phyloP scores from a whole-genome alignment of 768 basidiomycete genomes.

The Austroboletus eburneus region DNA sequence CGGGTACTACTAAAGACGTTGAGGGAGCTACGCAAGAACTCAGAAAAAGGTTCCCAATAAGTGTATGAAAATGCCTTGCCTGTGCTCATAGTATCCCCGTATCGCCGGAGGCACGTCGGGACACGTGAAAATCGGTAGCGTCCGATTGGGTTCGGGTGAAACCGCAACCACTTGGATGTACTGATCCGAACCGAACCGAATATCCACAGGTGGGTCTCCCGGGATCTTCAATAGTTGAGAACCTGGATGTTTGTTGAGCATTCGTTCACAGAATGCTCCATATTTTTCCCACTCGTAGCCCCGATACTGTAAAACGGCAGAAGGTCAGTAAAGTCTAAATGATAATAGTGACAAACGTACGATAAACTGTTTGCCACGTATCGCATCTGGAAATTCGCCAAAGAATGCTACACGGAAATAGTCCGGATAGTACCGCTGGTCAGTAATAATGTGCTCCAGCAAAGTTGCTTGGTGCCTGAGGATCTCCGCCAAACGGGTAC shows the following conservation, averaged over 20 bases:
- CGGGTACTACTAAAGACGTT: conserved; percentile 77
- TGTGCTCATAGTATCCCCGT: conserved; percentile 83
- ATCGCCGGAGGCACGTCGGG: conserved; percentile 79
- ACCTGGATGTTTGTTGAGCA: conserved; percentile 86
- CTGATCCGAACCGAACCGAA: conserved; percentile 73
- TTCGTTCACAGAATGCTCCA: conserved; percentile 82
- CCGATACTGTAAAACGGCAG: conserved; percentile 59
- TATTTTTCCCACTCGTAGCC: conserved; percentile 96
- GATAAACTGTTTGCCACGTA: conserved; percentile 88
- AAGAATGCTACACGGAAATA: conserved; percentile 94
- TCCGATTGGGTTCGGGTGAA: conserved; percentile 77
- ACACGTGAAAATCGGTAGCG: conserved; percentile 75
- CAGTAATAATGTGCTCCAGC: conserved; percentile 78
- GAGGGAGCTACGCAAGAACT: conserved; percentile 56
- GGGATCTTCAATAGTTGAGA: conserved; percentile 72
- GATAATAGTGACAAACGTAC: conserved; percentile 39
- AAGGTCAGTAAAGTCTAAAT: background rate
- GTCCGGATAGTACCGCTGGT: conserved; percentile 84
- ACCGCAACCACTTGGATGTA: conserved; percentile 89
- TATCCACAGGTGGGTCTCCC: conserved; percentile 76
- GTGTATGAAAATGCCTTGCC: conserved; percentile 38
- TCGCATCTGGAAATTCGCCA: conserved; percentile 83
- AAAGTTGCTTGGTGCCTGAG: conserved; percentile 83
- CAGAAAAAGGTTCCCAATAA: background rate
- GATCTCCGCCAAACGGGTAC: conserved; percentile 79